Evolutionary conservation across 257 asterid genomes (phyloP), one percentile per base, ranked within the genome.

Genomic region (Fraxinus anomala): DNA sequence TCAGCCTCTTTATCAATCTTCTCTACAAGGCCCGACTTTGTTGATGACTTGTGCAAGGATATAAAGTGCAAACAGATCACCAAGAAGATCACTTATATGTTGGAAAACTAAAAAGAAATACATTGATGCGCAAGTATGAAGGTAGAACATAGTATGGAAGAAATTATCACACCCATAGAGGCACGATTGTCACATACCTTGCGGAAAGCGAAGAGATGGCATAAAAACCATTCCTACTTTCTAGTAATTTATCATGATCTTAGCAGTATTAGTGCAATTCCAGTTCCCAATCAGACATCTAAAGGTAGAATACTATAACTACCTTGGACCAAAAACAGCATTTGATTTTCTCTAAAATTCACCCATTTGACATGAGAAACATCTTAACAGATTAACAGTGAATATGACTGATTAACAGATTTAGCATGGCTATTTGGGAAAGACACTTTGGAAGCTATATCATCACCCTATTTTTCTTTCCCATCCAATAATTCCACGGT

Each of bases 401-500:
- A 26, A 83, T 47, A 77, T 37, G 86, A 79, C 66, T 47, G 72
- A 83, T 70, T 76, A 12, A 54, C 77, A 78, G 87, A 76, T 49
- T 81, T 79, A 65, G 78, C 76, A 70, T 49, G 17, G 61, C 21
- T 1, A 49, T 49, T 14, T 17, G 61, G 61, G 1, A 14, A 49
- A 1, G 42, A 39, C 1, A 49, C 61, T 49, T 49, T 49, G 61
- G 61, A 7, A 14, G 76, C 73, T 17, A 39, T 17, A 61, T 65
- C 83, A 75, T 67, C 80, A 69, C 75, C 82, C 39, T 59, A 78
- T 80, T 85, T 78, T 76, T 31, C 80, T 73, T 81, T 61, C 72
- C 72, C 88, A 30, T 70, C 78, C 54, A 68, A 21, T 23, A 66
- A 49, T 79, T 76, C 79, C 56, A 66, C 85, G 69, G 79, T 72